phyloP scores from a whole-genome alignment of 2,329 filamentous ascomycete genomes.

The Penicillium verrucosum region DNA sequence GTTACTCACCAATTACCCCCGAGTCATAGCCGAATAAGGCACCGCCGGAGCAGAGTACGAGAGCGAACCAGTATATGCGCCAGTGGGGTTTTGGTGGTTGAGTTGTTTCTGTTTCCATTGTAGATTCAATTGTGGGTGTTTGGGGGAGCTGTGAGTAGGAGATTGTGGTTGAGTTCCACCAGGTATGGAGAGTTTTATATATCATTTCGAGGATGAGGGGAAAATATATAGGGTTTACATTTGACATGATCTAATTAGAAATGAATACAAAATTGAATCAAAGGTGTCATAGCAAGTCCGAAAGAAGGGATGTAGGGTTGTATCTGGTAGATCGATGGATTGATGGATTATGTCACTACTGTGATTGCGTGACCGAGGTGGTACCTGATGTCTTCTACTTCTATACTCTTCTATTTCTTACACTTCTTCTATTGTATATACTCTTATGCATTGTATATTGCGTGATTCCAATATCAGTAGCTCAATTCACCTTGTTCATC shows the following conservation, averaged over 20 bases:
- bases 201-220: neutral
- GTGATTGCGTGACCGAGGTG: neutral
- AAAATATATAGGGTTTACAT: neutral
- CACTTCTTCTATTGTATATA: neutral
- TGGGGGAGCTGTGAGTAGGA: conserved; percentile 17
- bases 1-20: conserved; percentile 40
- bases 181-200: conserved; percentile 12
- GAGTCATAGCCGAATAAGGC: conserved; percentile 46
- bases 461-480: neutral
- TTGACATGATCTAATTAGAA: neutral
- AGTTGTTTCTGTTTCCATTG: neutral
- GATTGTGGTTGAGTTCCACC: neutral
- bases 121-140: conserved; percentile 5
- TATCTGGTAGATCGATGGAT: too few relatives aligned
- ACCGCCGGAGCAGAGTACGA: conserved; percentile 52
- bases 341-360: neutral
- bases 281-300: neutral
- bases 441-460: neutral
- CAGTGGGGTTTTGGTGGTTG: conserved; percentile 35
- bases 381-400: neutral
- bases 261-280: neutral
- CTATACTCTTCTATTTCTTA: neutral
- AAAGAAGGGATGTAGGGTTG: neutral
- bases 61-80: conserved; percentile 52
- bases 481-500: neutral